These are phyloP conservation scores for Trypanosoma brucei DNA, from an alignment of 208 protist species.

Conservation along the genomic window DNA sequence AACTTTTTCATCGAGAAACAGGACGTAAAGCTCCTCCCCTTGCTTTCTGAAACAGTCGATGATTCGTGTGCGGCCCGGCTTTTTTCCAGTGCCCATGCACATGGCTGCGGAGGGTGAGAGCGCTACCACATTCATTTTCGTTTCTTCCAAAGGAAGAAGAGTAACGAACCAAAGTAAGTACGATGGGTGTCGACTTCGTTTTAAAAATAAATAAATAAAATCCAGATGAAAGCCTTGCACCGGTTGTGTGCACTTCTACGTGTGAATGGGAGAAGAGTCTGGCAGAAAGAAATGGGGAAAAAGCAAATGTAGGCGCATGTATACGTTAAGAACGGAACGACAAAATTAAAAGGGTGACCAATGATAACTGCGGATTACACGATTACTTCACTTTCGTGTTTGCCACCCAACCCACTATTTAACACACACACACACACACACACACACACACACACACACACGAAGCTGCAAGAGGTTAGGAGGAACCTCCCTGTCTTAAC, in stretches of 20 bases:
- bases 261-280: too few relatives aligned
- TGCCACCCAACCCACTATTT: background rate
- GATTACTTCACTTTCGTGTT: too few relatives aligned
- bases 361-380: too few relatives aligned
- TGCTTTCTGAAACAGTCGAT: constrained; percentile 1
- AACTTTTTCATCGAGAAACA: constrained; percentile 21
- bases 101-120: constrained; percentile 8
- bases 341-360: too few relatives aligned
- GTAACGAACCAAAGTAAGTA: too few relatives aligned
- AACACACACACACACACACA: background rate
- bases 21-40: constrained; percentile 3
- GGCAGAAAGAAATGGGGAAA: too few relatives aligned
- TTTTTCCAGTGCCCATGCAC: constrained; percentile 12
- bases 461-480: background rate
- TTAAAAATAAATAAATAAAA: too few relatives aligned
- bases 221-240: too few relatives aligned
- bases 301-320: too few relatives aligned
- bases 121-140: constrained; percentile 9
- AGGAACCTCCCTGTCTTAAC: constrained; percentile 9
- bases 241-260: too few relatives aligned
- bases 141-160: background rate
- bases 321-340: too few relatives aligned
- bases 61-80: constrained; percentile 5
- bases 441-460: background rate
- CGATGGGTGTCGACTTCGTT: too few relatives aligned